These are phyloP conservation scores for Verbena officinalis DNA, from an alignment of 257 asterid species.

Conservation along the genomic window DNA sequence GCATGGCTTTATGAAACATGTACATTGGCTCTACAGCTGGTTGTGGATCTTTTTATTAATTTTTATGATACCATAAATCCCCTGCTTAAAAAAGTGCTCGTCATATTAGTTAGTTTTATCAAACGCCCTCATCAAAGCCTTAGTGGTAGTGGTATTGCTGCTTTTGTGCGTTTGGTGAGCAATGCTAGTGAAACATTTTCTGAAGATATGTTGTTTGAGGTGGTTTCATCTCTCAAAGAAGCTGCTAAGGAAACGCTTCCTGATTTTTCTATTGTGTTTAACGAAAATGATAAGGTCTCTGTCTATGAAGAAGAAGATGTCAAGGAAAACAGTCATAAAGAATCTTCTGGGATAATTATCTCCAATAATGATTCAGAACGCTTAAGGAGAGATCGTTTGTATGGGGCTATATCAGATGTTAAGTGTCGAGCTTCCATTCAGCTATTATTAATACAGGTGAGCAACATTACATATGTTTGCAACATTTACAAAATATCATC, in stretches of 20 bases:
- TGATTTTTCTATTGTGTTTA: conserved; percentile 75
- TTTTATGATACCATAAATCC: conserved; percentile 93
- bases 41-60: conserved; percentile 95
- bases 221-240: conserved; percentile 85
- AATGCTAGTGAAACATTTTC: conserved; percentile 86
- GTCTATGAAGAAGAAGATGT: conserved; percentile 54
- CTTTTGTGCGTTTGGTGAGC: conserved; percentile 98
- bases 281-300: conserved; percentile 52
- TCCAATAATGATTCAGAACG: conserved; percentile 59
- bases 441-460: conserved; percentile 92
- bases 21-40: conserved; percentile 96
- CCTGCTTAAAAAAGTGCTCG: conserved; percentile 79
- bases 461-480: conserved; percentile 1
- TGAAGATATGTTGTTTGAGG: conserved; percentile 92
- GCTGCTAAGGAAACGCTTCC: conserved; percentile 82
- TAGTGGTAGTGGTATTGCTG: conserved; percentile 97
- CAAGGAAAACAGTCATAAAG: conserved; percentile 49
- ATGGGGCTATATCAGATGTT: conserved; percentile 73
- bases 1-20: conserved; percentile 98
- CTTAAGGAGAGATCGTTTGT: conserved; percentile 62
- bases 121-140: conserved; percentile 99
- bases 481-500: too few species aligned
- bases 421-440: conserved; percentile 97
- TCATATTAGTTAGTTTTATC: conserved; percentile 83
- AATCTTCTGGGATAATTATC: conserved; percentile 49